Conservation (phyloP, 768 basidiomycete species). For the Gyrodon lividus region DNA sequence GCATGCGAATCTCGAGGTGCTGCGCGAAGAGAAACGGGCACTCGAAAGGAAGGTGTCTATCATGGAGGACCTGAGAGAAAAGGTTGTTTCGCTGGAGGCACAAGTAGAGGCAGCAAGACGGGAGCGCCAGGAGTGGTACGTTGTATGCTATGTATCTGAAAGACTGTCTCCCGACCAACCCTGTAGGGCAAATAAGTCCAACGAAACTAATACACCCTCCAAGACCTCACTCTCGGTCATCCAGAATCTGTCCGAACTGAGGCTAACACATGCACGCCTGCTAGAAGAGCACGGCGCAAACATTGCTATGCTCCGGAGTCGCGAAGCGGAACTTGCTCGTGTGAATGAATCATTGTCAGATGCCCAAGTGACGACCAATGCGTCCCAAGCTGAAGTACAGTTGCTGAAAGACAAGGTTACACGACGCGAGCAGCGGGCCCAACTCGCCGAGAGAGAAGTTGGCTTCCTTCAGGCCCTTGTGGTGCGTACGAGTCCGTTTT, state of each 20-base stretch:
- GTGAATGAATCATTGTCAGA: constrained; percentile 38
- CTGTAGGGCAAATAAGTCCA: constrained; percentile 39
- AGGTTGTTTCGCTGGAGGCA: constrained; percentile 56
- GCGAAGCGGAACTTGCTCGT: constrained; percentile 51
- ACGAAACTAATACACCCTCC: constrained; percentile 37
- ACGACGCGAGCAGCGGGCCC: constrained; percentile 39
- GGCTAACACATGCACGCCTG: constrained; percentile 58
- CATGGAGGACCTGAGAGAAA: constrained; percentile 55
- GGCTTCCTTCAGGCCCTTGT: constrained; percentile 67
- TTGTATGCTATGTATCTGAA: background rate
- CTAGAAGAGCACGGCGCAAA: constrained; percentile 68
- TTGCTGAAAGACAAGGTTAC: constrained; percentile 38
- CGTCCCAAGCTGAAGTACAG: constrained; percentile 38
- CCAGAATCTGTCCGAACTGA: constrained; percentile 56
- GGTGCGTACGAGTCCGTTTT: constrained; percentile 38
- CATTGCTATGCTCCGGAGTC: constrained; percentile 48
- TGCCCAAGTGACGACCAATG: constrained; percentile 30
- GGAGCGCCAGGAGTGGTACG: constrained; percentile 62
- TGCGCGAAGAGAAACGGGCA: constrained; percentile 71
- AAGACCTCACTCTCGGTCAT: constrained; percentile 54
- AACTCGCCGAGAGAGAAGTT: constrained; percentile 57
- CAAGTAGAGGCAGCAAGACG: constrained; percentile 59
- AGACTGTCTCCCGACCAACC: constrained; percentile 2
- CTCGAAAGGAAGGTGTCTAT: constrained; percentile 52
- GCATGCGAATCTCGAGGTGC: constrained; percentile 61